A percentile compares a stretch with the other conserved stretches of the same genome.
These are phyloP conservation scores for Candida patagonica DNA, from an alignment of 805 yeast genomes.

Conservation along the genomic window DNA sequence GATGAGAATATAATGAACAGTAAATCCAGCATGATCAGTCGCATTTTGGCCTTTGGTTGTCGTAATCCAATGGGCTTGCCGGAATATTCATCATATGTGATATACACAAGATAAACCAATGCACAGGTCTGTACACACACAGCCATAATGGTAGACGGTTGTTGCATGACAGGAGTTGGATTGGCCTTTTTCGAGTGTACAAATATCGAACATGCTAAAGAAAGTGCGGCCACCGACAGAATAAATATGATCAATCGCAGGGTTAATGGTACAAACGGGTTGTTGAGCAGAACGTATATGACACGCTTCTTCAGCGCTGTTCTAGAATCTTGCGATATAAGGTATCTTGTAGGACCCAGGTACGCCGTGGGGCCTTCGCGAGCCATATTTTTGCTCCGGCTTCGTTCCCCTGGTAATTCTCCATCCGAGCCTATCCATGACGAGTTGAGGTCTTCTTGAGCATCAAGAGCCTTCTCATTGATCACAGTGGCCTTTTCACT, in stretches of 20 bases:
- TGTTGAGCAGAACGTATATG: conserved; percentile 51
- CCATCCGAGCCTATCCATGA: conserved; percentile 13
- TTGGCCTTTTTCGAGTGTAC: conserved; percentile 27
- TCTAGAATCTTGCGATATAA: conserved; percentile 20
- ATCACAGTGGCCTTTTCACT: conserved; percentile 5
- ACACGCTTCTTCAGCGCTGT: conserved; percentile 46
- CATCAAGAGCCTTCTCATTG: conserved; percentile 16
- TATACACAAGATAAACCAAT: conserved; percentile 64
- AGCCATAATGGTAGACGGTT: conserved; percentile 90
- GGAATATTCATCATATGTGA: conserved; percentile 82
- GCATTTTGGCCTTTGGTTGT: conserved; percentile 73
- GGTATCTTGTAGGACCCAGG: conserved; percentile 14
- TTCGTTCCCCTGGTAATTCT: background rate
- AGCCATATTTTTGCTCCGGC: conserved; percentile 3
- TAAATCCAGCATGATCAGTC: conserved; percentile 71
- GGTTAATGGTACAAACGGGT: conserved; percentile 73
- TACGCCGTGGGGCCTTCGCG: conserved; percentile 6
- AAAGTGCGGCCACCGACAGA: conserved; percentile 61
- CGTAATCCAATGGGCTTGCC: conserved; percentile 90
- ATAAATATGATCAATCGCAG: conserved; percentile 53
- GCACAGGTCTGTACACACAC: conserved; percentile 76
- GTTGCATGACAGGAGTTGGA: conserved; percentile 43
- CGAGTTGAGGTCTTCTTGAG: conserved; percentile 13
- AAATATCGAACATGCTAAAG: conserved; percentile 49
- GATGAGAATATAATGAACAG: conserved; percentile 81